These are phyloP conservation scores for Magnolia officinalis DNA, from an alignment of 164 flowering plant genomes.

Conservation along the genomic window DNA sequence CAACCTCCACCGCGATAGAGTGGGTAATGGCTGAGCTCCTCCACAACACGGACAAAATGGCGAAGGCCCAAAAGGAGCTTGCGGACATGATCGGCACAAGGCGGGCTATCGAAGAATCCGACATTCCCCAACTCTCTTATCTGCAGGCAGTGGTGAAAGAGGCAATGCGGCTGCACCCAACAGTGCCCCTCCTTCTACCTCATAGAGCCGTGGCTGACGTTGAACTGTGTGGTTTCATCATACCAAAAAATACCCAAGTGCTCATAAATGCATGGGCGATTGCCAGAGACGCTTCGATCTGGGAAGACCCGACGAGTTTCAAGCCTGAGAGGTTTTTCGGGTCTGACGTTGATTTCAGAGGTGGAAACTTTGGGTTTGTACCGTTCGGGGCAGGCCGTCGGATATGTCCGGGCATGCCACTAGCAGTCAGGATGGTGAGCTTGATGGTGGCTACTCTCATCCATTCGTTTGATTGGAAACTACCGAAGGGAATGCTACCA, in stretches of 20 bases:
- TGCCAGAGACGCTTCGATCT: neutral
- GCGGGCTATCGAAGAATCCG: neutral
- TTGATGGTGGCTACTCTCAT: conserved; percentile 12
- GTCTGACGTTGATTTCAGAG: neutral
- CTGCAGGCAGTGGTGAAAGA: neutral
- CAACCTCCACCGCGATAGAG: neutral
- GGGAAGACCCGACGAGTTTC: conserved; percentile 9
- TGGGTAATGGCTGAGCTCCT: conserved; percentile 24
- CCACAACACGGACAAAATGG: conserved; percentile 14
- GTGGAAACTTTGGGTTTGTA: neutral
- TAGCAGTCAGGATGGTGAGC: conserved; percentile 10
- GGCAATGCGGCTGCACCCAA: conserved; percentile 5
- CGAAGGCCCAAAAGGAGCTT: conserved; percentile 15
- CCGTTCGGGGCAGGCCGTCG: conserved; percentile 20
- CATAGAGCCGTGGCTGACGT: neutral
- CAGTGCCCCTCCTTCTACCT: neutral
- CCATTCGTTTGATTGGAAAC: conserved; percentile 18
- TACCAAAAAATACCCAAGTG: neutral
- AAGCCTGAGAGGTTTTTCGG: conserved; percentile 34
- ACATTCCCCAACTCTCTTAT: neutral
- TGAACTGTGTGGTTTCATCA: neutral
- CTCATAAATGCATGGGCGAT: neutral
- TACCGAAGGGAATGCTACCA: neutral
- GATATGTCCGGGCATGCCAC: conserved; percentile 14
- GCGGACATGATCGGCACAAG: conserved; percentile 16